Percentiles rank a stretch among this genome's conserved stretches.
phyloP scores from a whole-genome alignment of 768 basidiomycete genomes.

The Tricholoma saponaceum region DNA sequence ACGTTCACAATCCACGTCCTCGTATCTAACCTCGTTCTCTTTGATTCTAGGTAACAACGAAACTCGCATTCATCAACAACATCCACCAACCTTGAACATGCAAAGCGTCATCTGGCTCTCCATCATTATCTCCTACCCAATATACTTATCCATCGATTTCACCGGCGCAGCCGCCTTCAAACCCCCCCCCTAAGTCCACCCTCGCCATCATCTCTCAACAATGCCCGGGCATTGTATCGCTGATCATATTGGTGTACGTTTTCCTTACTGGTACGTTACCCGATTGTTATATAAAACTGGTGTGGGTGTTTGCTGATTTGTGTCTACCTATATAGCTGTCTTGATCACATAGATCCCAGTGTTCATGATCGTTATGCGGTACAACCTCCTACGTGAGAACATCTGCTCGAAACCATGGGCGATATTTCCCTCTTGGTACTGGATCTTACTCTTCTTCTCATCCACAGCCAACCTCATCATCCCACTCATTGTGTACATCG shows the following conservation, averaged over 20 bases:
- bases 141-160: not conserved
- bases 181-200: not conserved
- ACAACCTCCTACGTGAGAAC: too few relatives aligned
- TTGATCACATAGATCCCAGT: not conserved
- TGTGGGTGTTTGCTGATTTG: not conserved
- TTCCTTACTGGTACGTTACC: not conserved
- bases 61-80: not conserved
- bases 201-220: not conserved
- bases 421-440: not conserved
- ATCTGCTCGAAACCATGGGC: not conserved
- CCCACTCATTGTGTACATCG: not conserved
- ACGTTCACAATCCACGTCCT: not conserved
- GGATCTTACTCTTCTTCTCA: not conserved
- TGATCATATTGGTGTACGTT: not conserved
- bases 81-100: not conserved
- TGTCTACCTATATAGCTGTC: not conserved
- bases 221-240: not conserved
- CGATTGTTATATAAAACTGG: not conserved
- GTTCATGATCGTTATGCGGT: not conserved
- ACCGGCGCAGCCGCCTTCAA: not conserved
- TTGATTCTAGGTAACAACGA: not conserved
- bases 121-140: not conserved
- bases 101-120: not conserved
- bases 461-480: not conserved
- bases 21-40: too few relatives aligned